Percentiles rank a stretch among this genome's conserved stretches.
phyloP scores from a whole-genome alignment of 2,329 filamentous ascomycete species.

The Berkeleyomyces basicola region DNA sequence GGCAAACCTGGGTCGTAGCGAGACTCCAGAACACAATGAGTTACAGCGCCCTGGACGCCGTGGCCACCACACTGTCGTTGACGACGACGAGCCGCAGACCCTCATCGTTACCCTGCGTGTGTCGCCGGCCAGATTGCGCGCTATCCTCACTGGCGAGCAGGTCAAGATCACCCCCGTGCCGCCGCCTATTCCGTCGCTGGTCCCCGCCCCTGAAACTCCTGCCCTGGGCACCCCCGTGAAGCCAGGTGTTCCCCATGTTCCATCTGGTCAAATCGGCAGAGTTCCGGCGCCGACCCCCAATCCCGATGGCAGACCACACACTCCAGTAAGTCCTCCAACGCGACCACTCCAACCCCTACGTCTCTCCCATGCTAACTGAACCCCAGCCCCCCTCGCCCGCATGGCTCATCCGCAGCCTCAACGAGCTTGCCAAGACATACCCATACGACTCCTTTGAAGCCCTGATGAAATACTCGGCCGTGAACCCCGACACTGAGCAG shows the following conservation, averaged over 20 bases:
- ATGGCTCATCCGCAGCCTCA: slow-evolving; percentile 67
- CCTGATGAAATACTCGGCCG: slow-evolving; percentile 75
- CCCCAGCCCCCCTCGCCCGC: slow-evolving; percentile 65
- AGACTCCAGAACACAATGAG: slow-evolving; percentile 78
- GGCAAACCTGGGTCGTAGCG: slow-evolving; percentile 64
- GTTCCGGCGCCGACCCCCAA: slow-evolving; percentile 49
- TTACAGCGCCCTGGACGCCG: slow-evolving; percentile 45
- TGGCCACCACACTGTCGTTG: slow-evolving; percentile 47
- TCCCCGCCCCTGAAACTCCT: slow-evolving; percentile 1
- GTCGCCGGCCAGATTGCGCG: slow-evolving; percentile 51
- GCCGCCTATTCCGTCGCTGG: slow-evolving; percentile 4
- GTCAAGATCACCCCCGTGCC: slow-evolving; percentile 16
- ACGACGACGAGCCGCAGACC: slow-evolving; percentile 59
- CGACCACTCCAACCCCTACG: not conserved
- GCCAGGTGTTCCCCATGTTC: slow-evolving; percentile 19
- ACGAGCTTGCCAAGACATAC: slow-evolving; percentile 52
- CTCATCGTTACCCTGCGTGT: slow-evolving; percentile 63
- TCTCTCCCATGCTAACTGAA: not conserved
- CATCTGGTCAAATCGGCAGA: slow-evolving; percentile 44
- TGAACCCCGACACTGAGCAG: slow-evolving; percentile 54
- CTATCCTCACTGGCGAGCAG: slow-evolving; percentile 39
- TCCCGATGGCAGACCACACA: slow-evolving; percentile 36
- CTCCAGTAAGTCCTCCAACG: slow-evolving; percentile 37
- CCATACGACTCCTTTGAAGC: slow-evolving; percentile 74
- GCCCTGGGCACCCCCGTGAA: not conserved